Base-by-base conservation (phyloP, 768 basidiomycete genomes). In the Rossbeevera mucosa region DNA sequence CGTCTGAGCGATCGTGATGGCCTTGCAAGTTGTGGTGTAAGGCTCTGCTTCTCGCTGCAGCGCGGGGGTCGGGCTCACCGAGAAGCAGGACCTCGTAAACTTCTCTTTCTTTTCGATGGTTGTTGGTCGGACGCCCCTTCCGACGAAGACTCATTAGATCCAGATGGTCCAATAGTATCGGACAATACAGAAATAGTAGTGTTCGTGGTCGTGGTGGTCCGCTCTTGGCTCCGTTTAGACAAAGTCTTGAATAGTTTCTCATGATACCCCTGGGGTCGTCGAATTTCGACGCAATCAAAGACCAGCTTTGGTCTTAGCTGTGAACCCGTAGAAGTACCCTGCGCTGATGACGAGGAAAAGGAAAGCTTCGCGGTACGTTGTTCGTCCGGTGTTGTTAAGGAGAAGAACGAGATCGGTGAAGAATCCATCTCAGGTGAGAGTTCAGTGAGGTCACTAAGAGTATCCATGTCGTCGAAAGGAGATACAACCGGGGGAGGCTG, bases 51-150 rank as follows among this genome's bases (percentile, higher is more conserved):
- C 65, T 54, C 47, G 56, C 33, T 30, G 51, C 63, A 67, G 65
- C 62, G 64, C 65, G 64, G 52, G 56, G 52, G 59, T 51, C 51
- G 49, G 53, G 58, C 65, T 67, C 62, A 67, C 65, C 64, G 66
- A 57, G 65, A 61, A 68, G 58, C 64, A 54, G 62, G 45, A 57
- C 65, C 55, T 48, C 44, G 58, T 7, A 52, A 30, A 24, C 57
- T 63, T 44, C 50, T 61, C 50, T 59, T 67, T 52, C 52, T 66
- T 48, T 48, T 56, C 0, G 48, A 24, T 31, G 22, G 33, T 11
- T 53, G 30, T 31, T 38, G 50, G 44, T 4, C 26, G 4, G 44
- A 13, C 30, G n/a, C 30, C 20, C 46, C 54, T 47, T 47, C 8
- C 12, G n/a, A 43, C 21, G 44, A 26, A 2, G 21, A 40, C 22